Conservation (phyloP, 2,329 filamentous ascomycete genomes). For the Blumeria hordei region DNA sequence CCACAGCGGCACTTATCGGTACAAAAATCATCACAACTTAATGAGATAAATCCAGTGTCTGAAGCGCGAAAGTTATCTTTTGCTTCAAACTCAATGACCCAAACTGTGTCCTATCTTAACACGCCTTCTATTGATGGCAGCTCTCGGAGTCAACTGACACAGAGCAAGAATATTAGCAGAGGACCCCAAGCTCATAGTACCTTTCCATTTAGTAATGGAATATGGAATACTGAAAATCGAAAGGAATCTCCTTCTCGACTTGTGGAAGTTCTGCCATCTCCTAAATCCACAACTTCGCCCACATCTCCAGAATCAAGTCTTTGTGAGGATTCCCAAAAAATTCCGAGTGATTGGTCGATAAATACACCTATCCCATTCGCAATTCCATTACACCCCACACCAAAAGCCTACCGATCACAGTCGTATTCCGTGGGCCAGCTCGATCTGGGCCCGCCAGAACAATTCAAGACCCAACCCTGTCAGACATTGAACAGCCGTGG, state of each 20-base stretch:
- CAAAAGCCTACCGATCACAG: conserved; percentile 83
- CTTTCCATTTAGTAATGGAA: conserved; percentile 57
- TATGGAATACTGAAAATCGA: conserved; percentile 52
- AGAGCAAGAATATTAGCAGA: conserved; percentile 21
- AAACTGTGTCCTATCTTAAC: conserved; percentile 55
- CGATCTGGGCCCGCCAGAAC: conserved; percentile 33
- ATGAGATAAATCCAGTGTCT: conserved; percentile 46
- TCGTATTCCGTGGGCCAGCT: conserved; percentile 89
- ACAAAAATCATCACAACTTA: conserved; percentile 64
- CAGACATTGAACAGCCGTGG: conserved; percentile 10
- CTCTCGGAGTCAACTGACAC: conserved; percentile 30
- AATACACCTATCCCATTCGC: conserved; percentile 58
- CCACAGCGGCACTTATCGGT: conserved; percentile 33
- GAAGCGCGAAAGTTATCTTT: conserved; percentile 55
- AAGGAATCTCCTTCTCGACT: conserved; percentile 56
- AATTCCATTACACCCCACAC: conserved; percentile 70
- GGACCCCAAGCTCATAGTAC: conserved; percentile 19
- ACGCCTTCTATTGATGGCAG: conserved; percentile 48
- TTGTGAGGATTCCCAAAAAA: conserved; percentile 24
- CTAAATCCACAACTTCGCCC: conserved; percentile 32
- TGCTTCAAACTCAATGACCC: conserved; percentile 51
- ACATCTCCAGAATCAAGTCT: conserved; percentile 16
- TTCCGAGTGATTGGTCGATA: conserved; percentile 26
- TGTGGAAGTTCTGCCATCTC: conserved; percentile 51
- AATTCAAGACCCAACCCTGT: conserved; percentile 6